phyloP scores from a whole-genome alignment of 306 rosid genomes.

The Abrus pulchellus region DNA sequence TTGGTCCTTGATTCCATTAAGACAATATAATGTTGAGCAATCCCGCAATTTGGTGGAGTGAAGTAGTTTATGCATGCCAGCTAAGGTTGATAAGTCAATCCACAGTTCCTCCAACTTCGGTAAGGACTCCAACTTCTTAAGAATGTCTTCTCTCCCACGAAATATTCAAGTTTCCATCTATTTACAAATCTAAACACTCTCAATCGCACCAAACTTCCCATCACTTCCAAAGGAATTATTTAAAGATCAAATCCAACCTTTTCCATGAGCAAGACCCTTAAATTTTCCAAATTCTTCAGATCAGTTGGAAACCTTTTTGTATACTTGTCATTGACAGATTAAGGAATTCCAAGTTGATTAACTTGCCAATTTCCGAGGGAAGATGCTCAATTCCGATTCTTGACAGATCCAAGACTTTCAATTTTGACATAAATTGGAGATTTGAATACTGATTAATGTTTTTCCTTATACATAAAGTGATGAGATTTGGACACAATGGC shows the following conservation, averaged over 20 bases:
- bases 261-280: not conserved
- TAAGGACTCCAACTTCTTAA: conserved; percentile 30
- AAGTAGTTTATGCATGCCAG: not conserved
- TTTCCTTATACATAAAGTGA: not conserved
- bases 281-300: conserved; percentile 8
- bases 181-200: not conserved
- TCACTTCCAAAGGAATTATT: not conserved
- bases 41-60: not conserved
- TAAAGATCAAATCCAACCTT: too few relatives aligned
- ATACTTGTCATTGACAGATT: not conserved
- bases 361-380: not conserved
- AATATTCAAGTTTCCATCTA: not conserved
- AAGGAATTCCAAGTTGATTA: conserved; percentile 37
- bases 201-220: conserved; percentile 5
- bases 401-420: conserved; percentile 40
- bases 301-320: not conserved
- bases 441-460: not conserved
- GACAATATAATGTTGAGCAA: not conserved
- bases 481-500: conserved; percentile 27
- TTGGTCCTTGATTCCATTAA: not conserved
- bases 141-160: not conserved
- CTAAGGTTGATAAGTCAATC: not conserved
- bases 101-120: conserved; percentile 20
- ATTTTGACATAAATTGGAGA: not conserved
- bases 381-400: rapidly evolving